Base-by-base conservation (phyloP, 2,329 filamentous ascomycete genomes). In the Akanthomyces lecanii region DNA sequence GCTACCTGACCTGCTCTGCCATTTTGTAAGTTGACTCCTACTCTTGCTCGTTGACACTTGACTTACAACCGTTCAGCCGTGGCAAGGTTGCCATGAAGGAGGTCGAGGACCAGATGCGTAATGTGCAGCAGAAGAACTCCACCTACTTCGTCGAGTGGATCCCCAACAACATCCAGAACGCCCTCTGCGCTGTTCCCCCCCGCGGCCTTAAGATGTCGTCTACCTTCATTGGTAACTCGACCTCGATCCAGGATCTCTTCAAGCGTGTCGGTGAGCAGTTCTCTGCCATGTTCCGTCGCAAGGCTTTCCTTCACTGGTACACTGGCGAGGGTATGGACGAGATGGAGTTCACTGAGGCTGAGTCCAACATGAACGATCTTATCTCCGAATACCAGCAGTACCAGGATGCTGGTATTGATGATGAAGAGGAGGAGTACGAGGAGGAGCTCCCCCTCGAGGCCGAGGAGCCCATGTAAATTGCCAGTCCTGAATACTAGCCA, bases 271-370 rank as follows among this genome's bases (percentile, higher is more conserved):
- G 95, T 77, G 95, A 99, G 81, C 95, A 99, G 84, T 99, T 99
- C 88, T 93, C 90, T 82, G 95, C 93, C 78, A 99, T 99, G 95
- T 99, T 99, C 90, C 88, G 95, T 84, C 92, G 95, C 83, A 99
- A 98, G 91, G 95, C 95, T 89, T 99, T 99, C 92, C 91, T 99
- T 88, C 95, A 98, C 86, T 99, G 95, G 95, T 99, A 99, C 85
- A 99, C 95, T 88, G 93, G 93, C 77, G 95, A 99, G 87, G 95
- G 95, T 84, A 99, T 99, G 95, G 95, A 99, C 82, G 95, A 99
- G 89, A 98, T 99, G 95, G 95, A 99, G 85, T 99, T 99, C 86
- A 99, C 95, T 77, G 95, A 99, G 87, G 95, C 95, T 73, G 95
- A 99, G 89, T 96, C 91, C 82, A 99, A 99, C 87, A 98, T 99